These are phyloP conservation scores for Salix brachista DNA, from an alignment of 345 rosid species.

Conservation along the genomic window DNA sequence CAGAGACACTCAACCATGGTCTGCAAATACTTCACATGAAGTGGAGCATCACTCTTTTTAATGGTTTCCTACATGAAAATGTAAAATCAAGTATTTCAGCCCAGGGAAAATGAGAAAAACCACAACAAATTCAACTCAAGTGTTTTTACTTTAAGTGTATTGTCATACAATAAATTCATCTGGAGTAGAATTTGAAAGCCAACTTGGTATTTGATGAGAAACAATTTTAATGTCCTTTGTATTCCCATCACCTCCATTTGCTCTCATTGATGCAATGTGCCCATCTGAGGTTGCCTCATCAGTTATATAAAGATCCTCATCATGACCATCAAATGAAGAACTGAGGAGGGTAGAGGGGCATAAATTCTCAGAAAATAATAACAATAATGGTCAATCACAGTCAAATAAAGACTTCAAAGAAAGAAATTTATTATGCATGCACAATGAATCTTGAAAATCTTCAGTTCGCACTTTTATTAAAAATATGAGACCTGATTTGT, in stretches of 20 bases:
- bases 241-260: slow-evolving; percentile 55
- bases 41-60: slow-evolving; percentile 80
- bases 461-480: neutral
- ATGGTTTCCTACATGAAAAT: slow-evolving; percentile 61
- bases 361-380: slow-evolving; percentile 2
- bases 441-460: neutral
- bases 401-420: neutral
- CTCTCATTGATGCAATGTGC: slow-evolving; percentile 26
- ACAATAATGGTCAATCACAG: slow-evolving; percentile 2
- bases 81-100: slow-evolving; percentile 18
- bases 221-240: slow-evolving; percentile 37
- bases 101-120: slow-evolving; percentile 14
- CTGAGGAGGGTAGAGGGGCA: slow-evolving; percentile 39
- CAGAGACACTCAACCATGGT: slow-evolving; percentile 97
- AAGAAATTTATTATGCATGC: neutral
- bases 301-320: slow-evolving; percentile 59
- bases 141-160: slow-evolving; percentile 12
- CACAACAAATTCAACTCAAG: slow-evolving; percentile 5
- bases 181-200: slow-evolving; percentile 86
- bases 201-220: slow-evolving; percentile 59
- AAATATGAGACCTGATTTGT: neutral
- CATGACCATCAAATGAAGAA: slow-evolving; percentile 79
- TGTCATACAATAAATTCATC: slow-evolving; percentile 84
- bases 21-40: slow-evolving; percentile 88
- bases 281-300: slow-evolving; percentile 58